phyloP scores from a whole-genome alignment of 305 asterid species.

The Fraxinus latifolia region DNA sequence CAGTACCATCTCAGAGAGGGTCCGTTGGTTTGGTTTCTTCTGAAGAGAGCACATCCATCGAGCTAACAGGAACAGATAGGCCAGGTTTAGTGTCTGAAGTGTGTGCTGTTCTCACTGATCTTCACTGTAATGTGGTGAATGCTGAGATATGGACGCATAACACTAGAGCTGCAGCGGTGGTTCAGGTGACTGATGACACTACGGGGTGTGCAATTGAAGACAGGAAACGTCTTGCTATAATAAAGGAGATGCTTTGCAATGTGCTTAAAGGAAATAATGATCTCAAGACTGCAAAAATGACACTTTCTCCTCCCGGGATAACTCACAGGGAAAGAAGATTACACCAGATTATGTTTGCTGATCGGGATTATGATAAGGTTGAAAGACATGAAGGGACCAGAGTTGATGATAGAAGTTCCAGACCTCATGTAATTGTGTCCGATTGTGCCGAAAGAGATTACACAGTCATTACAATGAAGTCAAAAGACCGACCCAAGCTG shows the following conservation, averaged over 20 bases:
- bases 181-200: constrained; percentile 49
- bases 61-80: constrained; percentile 67
- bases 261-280: constrained; percentile 56
- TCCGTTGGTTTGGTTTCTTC: constrained; percentile 63
- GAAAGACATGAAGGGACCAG: constrained; percentile 30
- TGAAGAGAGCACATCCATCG: constrained; percentile 63
- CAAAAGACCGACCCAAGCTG: constrained; percentile 74
- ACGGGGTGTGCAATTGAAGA: constrained; percentile 61
- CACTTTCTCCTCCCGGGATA: constrained; percentile 59
- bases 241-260: constrained; percentile 51
- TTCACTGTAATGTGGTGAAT: constrained; percentile 59
- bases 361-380: constrained; percentile 57
- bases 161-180: constrained; percentile 77
- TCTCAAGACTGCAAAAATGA: constrained; percentile 54
- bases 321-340: constrained; percentile 72
- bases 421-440: constrained; percentile 53
- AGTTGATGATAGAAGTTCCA: constrained; percentile 36
- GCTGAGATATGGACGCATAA: constrained; percentile 84
- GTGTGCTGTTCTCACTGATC: constrained; percentile 71
- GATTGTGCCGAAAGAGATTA: constrained; percentile 62
- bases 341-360: constrained; percentile 83
- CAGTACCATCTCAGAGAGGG: constrained; percentile 46
- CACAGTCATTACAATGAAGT: constrained; percentile 66
- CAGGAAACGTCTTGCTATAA: constrained; percentile 46
- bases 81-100: constrained; percentile 78